These are phyloP conservation scores for Lasiodiplodia sp. DNA, from an alignment of 2,329 filamentous ascomycete species.

Conservation along the genomic window DNA sequence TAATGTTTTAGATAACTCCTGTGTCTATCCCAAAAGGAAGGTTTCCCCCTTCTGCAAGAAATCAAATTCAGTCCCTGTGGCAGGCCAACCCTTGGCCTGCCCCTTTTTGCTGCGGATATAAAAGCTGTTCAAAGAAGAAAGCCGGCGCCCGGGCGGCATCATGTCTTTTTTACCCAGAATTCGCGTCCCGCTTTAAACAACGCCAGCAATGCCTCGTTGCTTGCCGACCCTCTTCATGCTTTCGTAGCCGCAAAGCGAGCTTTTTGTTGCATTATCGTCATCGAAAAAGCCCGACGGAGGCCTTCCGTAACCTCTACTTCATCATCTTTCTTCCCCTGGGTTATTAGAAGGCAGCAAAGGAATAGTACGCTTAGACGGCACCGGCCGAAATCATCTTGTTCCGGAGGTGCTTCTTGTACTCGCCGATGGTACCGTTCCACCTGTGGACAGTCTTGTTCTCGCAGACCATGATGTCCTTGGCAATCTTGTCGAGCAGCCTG, in stretches of 20 bases:
- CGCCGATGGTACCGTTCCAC: constrained; percentile 88
- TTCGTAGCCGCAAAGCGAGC: constrained; percentile 20
- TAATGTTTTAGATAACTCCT: constrained; percentile 17
- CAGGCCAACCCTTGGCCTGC: constrained; percentile 14
- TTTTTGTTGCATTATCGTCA: constrained; percentile 20
- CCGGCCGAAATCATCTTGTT: constrained; percentile 97
- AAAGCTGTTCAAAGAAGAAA: constrained; percentile 24
- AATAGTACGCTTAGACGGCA: constrained; percentile 70
- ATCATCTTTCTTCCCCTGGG: constrained; percentile 1
- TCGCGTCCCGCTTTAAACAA: constrained; percentile 16
- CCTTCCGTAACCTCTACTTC: constrained; percentile 12
- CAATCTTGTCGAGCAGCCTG: constrained; percentile 97
- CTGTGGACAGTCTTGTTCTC: constrained; percentile 92
- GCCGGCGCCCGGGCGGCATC: constrained; percentile 25
- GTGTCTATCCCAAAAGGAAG: constrained; percentile 18
- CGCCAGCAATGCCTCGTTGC: constrained; percentile 23
- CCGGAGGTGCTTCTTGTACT: constrained; percentile 97
- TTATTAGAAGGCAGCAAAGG: constrained; percentile 4
- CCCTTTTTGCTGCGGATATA: constrained; percentile 2
- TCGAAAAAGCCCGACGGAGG: constrained; percentile 5
- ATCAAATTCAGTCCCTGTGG: neutral
- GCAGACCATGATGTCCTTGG: constrained; percentile 99
- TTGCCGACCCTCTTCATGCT: constrained; percentile 28
- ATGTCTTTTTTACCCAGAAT: constrained; percentile 11
- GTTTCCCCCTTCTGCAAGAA: constrained; percentile 8